phyloP scores from a whole-genome alignment of 2,329 filamentous ascomycete species.

The Monilinia vaccinii-corymbosi region DNA sequence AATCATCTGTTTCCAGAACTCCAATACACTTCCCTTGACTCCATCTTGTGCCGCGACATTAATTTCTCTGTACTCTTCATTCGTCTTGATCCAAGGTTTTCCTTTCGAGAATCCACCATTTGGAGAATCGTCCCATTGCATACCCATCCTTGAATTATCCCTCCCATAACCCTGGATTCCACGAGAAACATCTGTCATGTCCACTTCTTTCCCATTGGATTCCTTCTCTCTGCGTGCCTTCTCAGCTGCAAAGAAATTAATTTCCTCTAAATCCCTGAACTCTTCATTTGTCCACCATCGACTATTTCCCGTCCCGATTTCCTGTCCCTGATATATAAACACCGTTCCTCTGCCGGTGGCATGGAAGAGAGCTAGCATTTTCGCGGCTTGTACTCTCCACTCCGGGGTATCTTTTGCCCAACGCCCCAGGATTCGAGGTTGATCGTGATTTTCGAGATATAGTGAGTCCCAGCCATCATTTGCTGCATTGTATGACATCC shows the following conservation, averaged over 20 bases:
- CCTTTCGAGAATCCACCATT: constrained; percentile 51
- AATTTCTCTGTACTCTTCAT: constrained; percentile 43
- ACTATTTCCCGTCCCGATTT: constrained; percentile 49
- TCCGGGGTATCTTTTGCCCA: constrained; percentile 35
- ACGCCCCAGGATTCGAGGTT: constrained; percentile 41
- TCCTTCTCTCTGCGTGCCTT: constrained; percentile 26
- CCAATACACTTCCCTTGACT: constrained; percentile 7
- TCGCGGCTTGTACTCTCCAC: constrained; percentile 36
- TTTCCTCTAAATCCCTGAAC: constrained; percentile 58
- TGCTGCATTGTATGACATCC: constrained; percentile 42
- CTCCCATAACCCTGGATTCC: constrained; percentile 51
- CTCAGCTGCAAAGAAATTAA: constrained; percentile 35
- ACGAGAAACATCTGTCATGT: constrained; percentile 32
- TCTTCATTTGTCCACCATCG: constrained; percentile 51
- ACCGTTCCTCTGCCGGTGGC: constrained; percentile 43
- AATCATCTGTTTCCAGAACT: constrained; percentile 18
- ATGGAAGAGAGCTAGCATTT: constrained; percentile 45
- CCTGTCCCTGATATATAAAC: constrained; percentile 53
- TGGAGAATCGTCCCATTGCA: constrained; percentile 52
- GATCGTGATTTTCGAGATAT: constrained; percentile 51
- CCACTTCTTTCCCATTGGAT: constrained; percentile 18
- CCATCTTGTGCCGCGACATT: constrained; percentile 29
- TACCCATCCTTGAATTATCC: constrained; percentile 63
- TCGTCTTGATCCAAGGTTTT: constrained; percentile 50
- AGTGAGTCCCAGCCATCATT: constrained; percentile 48